phyloP scores from a whole-genome alignment of 2,329 filamentous ascomycete genomes.

The Botrytis elliptica region DNA sequence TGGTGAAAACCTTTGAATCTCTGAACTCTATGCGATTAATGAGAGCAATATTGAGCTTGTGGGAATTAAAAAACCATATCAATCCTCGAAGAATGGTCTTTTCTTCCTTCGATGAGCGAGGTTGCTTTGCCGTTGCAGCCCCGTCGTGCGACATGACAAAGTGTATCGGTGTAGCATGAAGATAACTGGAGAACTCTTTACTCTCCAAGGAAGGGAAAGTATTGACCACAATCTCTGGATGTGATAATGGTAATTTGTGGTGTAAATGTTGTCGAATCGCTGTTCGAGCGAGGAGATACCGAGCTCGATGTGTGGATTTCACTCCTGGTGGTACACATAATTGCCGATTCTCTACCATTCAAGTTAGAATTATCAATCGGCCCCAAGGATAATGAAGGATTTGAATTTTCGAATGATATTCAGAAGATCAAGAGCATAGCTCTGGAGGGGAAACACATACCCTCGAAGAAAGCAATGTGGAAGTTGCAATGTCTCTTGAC shows the following conservation, averaged over 20 bases:
- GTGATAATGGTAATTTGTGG: slow-evolving; percentile 30
- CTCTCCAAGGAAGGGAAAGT: slow-evolving; percentile 48
- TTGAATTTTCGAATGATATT: neutral
- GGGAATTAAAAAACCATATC: slow-evolving; percentile 54
- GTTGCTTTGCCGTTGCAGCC: slow-evolving; percentile 24
- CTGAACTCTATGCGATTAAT: slow-evolving; percentile 62
- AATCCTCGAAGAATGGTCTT: slow-evolving; percentile 42
- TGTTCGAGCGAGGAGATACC: slow-evolving; percentile 59
- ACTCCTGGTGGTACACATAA: slow-evolving; percentile 54
- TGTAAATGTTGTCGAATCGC: slow-evolving; percentile 62
- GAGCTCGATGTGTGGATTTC: slow-evolving; percentile 36
- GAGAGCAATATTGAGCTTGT: slow-evolving; percentile 61
- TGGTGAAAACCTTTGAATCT: slow-evolving; percentile 52
- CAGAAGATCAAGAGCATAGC: neutral
- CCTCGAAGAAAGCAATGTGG: slow-evolving; percentile 64
- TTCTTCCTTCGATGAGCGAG: slow-evolving; percentile 21
- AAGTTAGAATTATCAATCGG: slow-evolving; percentile 20
- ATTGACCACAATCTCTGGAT: slow-evolving; percentile 39
- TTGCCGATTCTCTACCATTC: slow-evolving; percentile 44
- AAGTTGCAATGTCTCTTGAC: slow-evolving; percentile 66
- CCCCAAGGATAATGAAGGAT: neutral
- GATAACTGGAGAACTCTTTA: slow-evolving; percentile 54
- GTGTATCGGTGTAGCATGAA: slow-evolving; percentile 54
- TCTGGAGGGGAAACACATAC: slow-evolving; percentile 23
- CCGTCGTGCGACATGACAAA: slow-evolving; percentile 71